phyloP scores from a whole-genome alignment of 345 rosid species.

The Punica granatum region DNA sequence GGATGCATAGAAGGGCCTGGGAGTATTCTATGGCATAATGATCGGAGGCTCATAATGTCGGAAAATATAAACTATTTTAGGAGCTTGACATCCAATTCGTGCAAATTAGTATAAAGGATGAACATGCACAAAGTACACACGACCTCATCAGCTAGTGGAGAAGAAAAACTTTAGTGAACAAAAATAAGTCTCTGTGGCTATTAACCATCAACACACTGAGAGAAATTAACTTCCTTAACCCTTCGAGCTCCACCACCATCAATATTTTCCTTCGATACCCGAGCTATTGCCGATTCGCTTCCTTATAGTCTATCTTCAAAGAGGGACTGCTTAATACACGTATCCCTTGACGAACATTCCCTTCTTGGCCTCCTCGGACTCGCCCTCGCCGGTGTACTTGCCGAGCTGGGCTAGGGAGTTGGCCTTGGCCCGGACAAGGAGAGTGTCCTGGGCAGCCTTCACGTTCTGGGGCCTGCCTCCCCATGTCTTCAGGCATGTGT shows the following conservation, averaged over 20 bases:
- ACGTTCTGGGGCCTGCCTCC: conserved; percentile 35
- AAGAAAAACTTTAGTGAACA: neutral
- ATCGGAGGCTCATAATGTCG: neutral
- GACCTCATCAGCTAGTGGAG: conserved; percentile 1
- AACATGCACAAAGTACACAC: neutral
- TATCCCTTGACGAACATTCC: conserved; percentile 41
- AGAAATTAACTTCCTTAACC: neutral
- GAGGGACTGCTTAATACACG: conserved; percentile 16
- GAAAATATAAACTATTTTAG: neutral
- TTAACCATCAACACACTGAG: neutral
- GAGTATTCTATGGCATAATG: neutral
- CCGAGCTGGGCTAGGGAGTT: conserved; percentile 42
- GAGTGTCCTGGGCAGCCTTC: conserved; percentile 31
- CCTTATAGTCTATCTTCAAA: neutral
- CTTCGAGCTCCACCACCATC: neutral
- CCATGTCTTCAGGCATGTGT: conserved; percentile 41
- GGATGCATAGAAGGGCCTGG: neutral
- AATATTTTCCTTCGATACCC: neutral
- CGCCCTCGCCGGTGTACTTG: conserved; percentile 32
- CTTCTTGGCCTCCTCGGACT: conserved; percentile 33
- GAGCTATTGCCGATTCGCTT: neutral
- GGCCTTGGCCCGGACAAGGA: conserved; percentile 36
- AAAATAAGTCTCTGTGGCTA: conserved; percentile 6
- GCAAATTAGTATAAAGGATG: neutral
- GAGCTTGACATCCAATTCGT: neutral